A percentile compares a stretch with the other conserved stretches of the same genome.
Evolutionary conservation across 2,329 filamentous ascomycete genomes (phyloP).

Genomic region (Diaporthe citri): DNA sequence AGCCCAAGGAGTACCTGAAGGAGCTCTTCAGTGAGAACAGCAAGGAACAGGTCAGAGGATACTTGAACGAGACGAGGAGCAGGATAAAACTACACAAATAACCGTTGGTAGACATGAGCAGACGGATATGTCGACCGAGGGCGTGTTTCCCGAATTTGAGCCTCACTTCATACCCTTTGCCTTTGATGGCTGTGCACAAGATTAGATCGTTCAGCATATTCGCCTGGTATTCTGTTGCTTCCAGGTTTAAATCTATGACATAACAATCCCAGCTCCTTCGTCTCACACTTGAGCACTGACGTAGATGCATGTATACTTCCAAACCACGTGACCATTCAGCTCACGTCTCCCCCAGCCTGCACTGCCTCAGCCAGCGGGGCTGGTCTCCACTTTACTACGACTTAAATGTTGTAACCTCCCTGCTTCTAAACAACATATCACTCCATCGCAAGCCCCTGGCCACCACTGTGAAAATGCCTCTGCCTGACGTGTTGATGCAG

Average conservation of each 20-base stretch:
- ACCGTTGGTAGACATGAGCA: not conserved
- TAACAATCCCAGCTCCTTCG: not conserved
- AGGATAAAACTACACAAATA: constrained; percentile 29
- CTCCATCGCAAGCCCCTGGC: not conserved
- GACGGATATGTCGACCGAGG: too few relatives aligned
- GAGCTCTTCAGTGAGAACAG: constrained; percentile 30
- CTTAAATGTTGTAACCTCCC: not conserved
- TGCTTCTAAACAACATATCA: not conserved
- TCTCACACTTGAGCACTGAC: not conserved
- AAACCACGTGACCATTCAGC: constrained; percentile 14
- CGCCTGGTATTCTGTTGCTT: not conserved
- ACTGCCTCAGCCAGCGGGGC: constrained; percentile 26
- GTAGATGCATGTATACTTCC: constrained; percentile 2
- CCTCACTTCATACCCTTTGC: not conserved
- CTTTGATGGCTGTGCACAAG: too few relatives aligned
- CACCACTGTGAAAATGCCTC: not conserved
- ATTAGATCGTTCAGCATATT: not conserved
- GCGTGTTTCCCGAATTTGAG: too few relatives aligned
- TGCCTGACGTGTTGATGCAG: constrained; percentile 9
- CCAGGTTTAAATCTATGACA: not conserved
- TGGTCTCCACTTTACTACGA: not conserved
- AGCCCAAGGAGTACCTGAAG: constrained; percentile 28
- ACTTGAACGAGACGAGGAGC: constrained; percentile 31
- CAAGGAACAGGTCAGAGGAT: constrained; percentile 36
- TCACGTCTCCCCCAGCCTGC: constrained; percentile 17